Base-by-base conservation (phyloP, 345 rosid genomes). In the Lepidium aucheri region DNA sequence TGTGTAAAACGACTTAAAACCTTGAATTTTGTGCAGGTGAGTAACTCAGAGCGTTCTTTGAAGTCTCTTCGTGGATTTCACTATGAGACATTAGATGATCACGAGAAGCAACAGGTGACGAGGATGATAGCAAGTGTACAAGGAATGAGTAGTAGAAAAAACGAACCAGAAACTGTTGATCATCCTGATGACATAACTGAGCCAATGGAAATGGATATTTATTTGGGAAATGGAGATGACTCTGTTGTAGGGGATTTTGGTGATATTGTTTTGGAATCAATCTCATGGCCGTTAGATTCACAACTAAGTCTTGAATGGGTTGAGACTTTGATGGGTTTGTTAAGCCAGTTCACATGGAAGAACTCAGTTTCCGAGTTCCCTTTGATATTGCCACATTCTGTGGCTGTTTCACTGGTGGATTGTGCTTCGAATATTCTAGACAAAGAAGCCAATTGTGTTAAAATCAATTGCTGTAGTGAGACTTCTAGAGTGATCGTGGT, bases 201-300 rank as follows among this genome's bases (percentile, higher is more conserved):
- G 49, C 75, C 75, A 18, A 57, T 63, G 33, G 72, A 67, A 17
- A 70, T 70, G 75, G 78, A 69, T 45, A 75, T 69, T 47, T 58
- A 70, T 47, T 65, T 76, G 30, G 79, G 69, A 20, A 70, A 70
- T 6, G 79, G 75, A 33, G 79, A 76, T 24, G 73, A 60, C 47
- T 69, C 65, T 18, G 66, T 49, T 0, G 53, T 70, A 0, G 74
- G 45, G 2, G 73, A 66, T n/a, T 70, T 76, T 30, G 11, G 60
- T 60, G 76, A 66, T 59, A 70, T 70, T 17, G 59, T 70, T 49
- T 47, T 65, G 51, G 79, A 65, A 46, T 68, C 69, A 28, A 58
- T 81, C 13, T 74, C 78, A 9, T 78, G 81, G 83, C 83, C 85
- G 64, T 36, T 22, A 10, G 70, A 79, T n/a, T 77, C 83, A 7